Conservation (phyloP, 768 basidiomycete genomes). For the Heimioporus sp. region DNA sequence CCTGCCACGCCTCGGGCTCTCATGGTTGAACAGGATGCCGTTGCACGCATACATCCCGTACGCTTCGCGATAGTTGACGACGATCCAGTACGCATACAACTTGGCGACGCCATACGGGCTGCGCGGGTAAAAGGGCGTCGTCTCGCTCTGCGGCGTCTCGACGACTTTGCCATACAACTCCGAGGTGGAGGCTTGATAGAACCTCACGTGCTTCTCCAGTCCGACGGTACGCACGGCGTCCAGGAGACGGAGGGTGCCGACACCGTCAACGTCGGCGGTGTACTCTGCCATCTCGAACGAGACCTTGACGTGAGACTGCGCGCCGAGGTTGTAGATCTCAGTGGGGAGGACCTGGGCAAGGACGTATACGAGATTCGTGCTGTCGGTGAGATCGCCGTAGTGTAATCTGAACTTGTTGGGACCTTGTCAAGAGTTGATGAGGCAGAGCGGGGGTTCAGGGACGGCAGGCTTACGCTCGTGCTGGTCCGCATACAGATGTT, state of each 20-base stretch:
- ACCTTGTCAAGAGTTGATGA: conserved; percentile 36
- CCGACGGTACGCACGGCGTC: conserved; percentile 97
- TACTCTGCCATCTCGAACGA: conserved; percentile 99
- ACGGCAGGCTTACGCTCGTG: conserved; percentile 70
- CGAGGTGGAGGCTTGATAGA: conserved; percentile 97
- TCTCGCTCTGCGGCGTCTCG: conserved; percentile 93
- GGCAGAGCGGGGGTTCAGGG: not conserved
- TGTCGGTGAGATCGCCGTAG: conserved; percentile 93
- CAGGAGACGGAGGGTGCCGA: conserved; percentile 92
- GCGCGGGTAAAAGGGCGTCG: conserved; percentile 97
- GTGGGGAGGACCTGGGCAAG: conserved; percentile 92
- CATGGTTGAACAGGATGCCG: conserved; percentile 97
- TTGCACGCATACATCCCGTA: conserved; percentile 97
- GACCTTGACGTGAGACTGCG: conserved; percentile 98
- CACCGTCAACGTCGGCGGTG: conserved; percentile 94
- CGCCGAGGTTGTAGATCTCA: conserved; percentile 97
- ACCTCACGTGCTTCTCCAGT: conserved; percentile 87
- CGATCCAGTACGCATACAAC: conserved; percentile 89
- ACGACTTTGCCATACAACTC: conserved; percentile 97
- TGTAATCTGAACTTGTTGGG: conserved; percentile 81
- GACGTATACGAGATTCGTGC: conserved; percentile 96
- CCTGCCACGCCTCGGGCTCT: conserved; percentile 90
- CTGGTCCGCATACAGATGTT: conserved; percentile 90
- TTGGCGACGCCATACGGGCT: conserved; percentile 96
- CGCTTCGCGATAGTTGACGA: conserved; percentile 89